Evolutionary conservation across 768 basidiomycete species (phyloP).

Genomic region (Mycena chlorophos): DNA sequence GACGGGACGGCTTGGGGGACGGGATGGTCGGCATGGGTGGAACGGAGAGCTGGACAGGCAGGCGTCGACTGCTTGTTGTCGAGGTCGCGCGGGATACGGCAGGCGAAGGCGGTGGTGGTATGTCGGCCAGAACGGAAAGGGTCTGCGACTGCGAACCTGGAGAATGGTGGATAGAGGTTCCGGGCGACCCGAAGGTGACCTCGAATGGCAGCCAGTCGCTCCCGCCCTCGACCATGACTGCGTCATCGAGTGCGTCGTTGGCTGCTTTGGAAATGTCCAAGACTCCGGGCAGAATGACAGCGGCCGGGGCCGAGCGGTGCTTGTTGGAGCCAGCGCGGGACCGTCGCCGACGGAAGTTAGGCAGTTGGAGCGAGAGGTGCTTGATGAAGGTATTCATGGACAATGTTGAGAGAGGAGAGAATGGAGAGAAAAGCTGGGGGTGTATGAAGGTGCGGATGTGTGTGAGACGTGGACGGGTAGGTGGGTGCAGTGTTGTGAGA

Average conservation of each 20-base stretch:
- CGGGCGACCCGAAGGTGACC: conserved; percentile 11
- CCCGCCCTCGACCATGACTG: conserved; percentile 4
- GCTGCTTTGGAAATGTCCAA: conserved; percentile 21
- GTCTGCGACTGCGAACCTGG: background rate
- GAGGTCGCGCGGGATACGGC: conserved; percentile 6
- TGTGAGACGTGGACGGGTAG: too few species aligned
- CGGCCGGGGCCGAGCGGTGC: background rate
- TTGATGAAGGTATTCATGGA: too few species aligned
- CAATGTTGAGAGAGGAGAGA: too few species aligned
- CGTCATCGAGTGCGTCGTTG: conserved; percentile 9
- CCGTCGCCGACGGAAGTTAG: background rate
- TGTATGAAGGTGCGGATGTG: too few species aligned
- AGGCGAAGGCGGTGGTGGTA: conserved; percentile 4
- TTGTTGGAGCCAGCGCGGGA: conserved; percentile 1
- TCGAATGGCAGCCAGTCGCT: conserved; percentile 3
- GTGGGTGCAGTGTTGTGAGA: too few species aligned
- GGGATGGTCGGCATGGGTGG: conserved; percentile 19
- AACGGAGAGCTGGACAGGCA: conserved; percentile 4
- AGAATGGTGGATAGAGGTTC: background rate
- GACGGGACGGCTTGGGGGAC: conserved; percentile 2
- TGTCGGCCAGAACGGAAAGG: background rate
- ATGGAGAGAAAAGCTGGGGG: too few species aligned
- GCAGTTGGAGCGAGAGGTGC: too few species aligned
- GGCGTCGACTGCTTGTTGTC: background rate
- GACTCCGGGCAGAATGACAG: conserved; percentile 8